Evolutionary conservation across 345 rosid species (phyloP).

Genomic region (Erysimum cheiranthoides): DNA sequence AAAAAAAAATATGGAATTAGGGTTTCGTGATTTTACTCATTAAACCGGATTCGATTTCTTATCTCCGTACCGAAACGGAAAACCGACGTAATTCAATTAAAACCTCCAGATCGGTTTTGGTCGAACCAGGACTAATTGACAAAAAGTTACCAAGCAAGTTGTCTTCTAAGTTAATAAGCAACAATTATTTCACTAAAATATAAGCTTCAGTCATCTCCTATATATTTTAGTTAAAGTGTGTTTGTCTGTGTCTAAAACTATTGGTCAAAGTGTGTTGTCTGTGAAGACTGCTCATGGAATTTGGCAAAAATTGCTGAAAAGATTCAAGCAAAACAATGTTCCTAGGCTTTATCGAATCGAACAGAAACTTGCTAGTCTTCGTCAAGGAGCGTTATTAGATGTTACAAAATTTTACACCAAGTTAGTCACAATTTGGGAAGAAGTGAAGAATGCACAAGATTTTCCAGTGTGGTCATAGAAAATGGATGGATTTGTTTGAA

Average conservation of each 20-base stretch:
- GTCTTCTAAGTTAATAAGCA: no score
- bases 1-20: background rate
- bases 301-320: background rate
- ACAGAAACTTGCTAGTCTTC: background rate
- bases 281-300: background rate
- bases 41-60: background rate
- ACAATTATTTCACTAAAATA: no score
- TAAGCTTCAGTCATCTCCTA: no score
- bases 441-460: background rate
- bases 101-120: background rate
- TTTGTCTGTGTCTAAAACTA: no score
- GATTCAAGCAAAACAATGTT: background rate
- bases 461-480: background rate
- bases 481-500: background rate
- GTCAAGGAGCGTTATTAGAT: background rate
- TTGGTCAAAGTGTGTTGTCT: background rate
- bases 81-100: background rate
- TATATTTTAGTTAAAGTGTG: no score
- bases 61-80: background rate
- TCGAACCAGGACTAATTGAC: background rate
- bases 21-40: background rate
- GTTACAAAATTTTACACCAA: background rate
- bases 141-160: no score
- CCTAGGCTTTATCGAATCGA: background rate
- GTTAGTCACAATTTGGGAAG: background rate